Evolutionary conservation across 257 asterid genomes (phyloP).

Genomic region (Salvia miltiorrhiza): DNA sequence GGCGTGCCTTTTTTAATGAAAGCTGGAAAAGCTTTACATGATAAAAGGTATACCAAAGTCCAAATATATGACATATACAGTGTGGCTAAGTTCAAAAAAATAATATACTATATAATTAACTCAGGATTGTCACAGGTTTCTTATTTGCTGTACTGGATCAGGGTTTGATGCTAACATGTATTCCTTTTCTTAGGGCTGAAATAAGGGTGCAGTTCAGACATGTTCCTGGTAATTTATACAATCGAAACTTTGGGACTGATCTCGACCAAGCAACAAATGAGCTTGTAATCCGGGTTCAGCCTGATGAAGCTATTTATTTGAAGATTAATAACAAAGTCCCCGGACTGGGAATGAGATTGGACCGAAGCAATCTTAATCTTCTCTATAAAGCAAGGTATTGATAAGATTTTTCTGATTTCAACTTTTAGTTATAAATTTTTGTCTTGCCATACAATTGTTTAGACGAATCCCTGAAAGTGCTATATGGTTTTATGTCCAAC

Average conservation of each 20-base stretch:
- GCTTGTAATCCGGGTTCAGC: constrained; percentile 93
- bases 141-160: background rate
- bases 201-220: constrained; percentile 93
- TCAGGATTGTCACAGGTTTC: background rate
- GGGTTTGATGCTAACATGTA: constrained; percentile 2
- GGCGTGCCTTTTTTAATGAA: constrained; percentile 98
- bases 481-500: background rate
- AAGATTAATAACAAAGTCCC: constrained; percentile 95
- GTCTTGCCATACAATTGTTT: background rate
- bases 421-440: background rate
- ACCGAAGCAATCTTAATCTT: constrained; percentile 87
- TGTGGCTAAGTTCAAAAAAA: background rate
- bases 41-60: constrained; percentile 45
- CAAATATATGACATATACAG: background rate
- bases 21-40: constrained; percentile 92
- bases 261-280: constrained; percentile 90
- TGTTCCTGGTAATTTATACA: constrained; percentile 90
- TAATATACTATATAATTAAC: background rate
- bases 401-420: constrained; percentile 2
- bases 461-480: background rate
- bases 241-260: constrained; percentile 60
- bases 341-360: constrained; percentile 88
- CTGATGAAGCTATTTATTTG: constrained; percentile 86
- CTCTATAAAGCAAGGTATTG: constrained; percentile 80
- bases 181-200: constrained; percentile 57